Evolutionary conservation across 2,329 filamentous ascomycete species (phyloP).

Genomic region (Colletotrichum higginsianum): DNA sequence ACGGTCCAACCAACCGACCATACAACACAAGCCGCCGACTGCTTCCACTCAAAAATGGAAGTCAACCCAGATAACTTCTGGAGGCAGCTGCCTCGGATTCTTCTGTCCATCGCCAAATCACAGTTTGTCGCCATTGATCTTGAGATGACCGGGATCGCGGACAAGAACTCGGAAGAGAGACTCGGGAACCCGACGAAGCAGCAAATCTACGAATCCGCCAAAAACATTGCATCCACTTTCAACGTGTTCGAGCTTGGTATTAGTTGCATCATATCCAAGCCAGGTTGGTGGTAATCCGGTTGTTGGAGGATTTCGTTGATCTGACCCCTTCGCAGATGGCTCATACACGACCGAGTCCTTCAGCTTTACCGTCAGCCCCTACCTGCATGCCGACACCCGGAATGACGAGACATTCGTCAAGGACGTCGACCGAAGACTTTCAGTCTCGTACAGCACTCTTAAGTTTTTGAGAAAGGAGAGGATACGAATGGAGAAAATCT

Average conservation of each 20-base stretch:
- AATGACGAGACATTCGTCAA: constrained; percentile 42
- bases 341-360: constrained; percentile 48
- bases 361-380: constrained; percentile 51
- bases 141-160: constrained; percentile 51
- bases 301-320: background rate
- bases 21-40: background rate
- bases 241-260: constrained; percentile 55
- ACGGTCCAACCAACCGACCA: background rate
- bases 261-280: constrained; percentile 48
- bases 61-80: constrained; percentile 44
- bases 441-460: constrained; percentile 49
- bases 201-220: constrained; percentile 49
- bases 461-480: constrained; percentile 48
- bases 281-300: constrained; percentile 9
- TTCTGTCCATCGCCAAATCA: constrained; percentile 49
- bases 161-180: constrained; percentile 15
- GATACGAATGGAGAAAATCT: constrained; percentile 47
- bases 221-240: constrained; percentile 49
- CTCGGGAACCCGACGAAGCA: background rate
- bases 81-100: constrained; percentile 47
- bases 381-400: constrained; percentile 43
- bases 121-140: constrained; percentile 54
- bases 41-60: constrained; percentile 26
- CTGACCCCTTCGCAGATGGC: constrained; percentile 27
- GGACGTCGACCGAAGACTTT: constrained; percentile 48